phyloP scores from a whole-genome alignment of 805 yeast genomes.

The Candida chauliodis region DNA sequence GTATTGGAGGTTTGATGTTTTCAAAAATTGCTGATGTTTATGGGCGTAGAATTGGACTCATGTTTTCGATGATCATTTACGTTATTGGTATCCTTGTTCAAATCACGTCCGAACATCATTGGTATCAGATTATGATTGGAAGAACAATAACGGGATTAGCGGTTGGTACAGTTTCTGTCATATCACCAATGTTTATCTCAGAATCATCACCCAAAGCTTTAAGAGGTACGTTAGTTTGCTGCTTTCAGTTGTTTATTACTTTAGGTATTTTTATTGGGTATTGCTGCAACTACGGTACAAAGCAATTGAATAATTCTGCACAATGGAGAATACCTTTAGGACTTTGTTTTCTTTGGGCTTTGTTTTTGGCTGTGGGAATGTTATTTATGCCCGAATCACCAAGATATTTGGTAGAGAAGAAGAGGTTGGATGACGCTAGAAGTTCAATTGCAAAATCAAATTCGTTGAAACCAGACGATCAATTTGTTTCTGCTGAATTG shows the following conservation, averaged over 20 bases:
- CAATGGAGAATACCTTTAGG: constrained; percentile 72
- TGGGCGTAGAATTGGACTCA: constrained; percentile 60
- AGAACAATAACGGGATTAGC: constrained; percentile 67
- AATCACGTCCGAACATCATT: constrained; percentile 48
- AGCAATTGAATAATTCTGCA: constrained; percentile 41
- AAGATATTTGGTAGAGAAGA: constrained; percentile 53
- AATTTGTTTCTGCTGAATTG: constrained; percentile 52
- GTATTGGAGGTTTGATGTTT: constrained; percentile 63
- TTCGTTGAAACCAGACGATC: constrained; percentile 51
- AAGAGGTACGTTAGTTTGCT: constrained; percentile 69
- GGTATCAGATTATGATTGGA: constrained; percentile 67
- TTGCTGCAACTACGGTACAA: constrained; percentile 64
- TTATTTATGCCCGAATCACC: constrained; percentile 68
- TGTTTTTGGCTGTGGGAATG: constrained; percentile 48
- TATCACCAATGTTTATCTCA: constrained; percentile 63
- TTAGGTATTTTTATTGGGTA: constrained; percentile 70
- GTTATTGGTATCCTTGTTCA: constrained; percentile 61
- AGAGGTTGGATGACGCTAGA: constrained; percentile 51
- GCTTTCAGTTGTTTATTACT: constrained; percentile 68
- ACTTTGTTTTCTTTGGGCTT: constrained; percentile 52
- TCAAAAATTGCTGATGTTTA: constrained; percentile 54
- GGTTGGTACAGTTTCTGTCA: constrained; percentile 68
- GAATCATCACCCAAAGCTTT: constrained; percentile 68
- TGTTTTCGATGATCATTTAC: constrained; percentile 52
- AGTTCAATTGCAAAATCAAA: constrained; percentile 55